These are phyloP conservation scores for Melaleuca alternifolia DNA, from an alignment of 345 rosid genomes.

Conservation along the genomic window DNA sequence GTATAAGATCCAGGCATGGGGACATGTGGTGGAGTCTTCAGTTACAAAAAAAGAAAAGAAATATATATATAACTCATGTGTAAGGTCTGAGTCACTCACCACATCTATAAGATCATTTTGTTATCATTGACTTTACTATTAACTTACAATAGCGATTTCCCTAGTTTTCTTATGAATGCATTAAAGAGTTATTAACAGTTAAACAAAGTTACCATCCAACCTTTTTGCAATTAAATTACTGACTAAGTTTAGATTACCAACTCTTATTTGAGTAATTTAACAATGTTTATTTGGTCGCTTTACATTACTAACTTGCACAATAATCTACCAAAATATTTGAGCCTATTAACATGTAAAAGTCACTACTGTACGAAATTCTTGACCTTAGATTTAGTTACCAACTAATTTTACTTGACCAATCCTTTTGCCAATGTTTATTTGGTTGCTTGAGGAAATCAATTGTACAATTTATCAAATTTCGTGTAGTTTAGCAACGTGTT, in stretches of 20 bases:
- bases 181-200: neutral
- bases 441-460: neutral
- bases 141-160: neutral
- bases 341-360: neutral
- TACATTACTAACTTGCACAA: neutral
- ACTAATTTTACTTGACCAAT: neutral
- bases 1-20: too few species aligned
- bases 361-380: neutral
- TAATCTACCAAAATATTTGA: too few species aligned
- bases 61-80: too few species aligned
- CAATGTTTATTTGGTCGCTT: neutral
- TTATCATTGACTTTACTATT: neutral
- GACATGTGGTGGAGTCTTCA: too few species aligned
- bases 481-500: neutral
- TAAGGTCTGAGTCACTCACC: neutral
- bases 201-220: neutral
- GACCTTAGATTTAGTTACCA: neutral
- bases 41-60: too few species aligned
- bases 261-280: neutral
- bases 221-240: neutral
- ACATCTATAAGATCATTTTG: neutral
- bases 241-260: neutral
- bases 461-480: neutral
- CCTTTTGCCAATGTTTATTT: neutral
- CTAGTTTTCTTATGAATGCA: neutral